phyloP scores from a whole-genome alignment of 2,329 filamentous ascomycete species.

The Ustilaginoidea virens region DNA sequence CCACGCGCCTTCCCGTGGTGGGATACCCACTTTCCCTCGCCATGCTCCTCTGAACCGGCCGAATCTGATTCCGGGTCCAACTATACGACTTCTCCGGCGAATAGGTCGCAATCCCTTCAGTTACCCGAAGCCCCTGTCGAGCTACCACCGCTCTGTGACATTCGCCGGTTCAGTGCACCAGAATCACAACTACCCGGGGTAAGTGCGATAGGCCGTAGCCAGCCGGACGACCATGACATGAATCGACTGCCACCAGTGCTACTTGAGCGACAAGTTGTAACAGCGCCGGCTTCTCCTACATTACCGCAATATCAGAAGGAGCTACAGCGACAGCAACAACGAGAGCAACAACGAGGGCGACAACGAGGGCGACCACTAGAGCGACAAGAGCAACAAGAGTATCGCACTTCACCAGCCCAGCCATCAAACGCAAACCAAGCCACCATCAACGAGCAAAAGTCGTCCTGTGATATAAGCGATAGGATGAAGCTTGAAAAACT shows the following conservation, averaged over 20 bases:
- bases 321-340: conserved; percentile 2
- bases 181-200: conserved; percentile 16
- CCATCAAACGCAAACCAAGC: too few species aligned
- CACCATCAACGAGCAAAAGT: not conserved
- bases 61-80: conserved; percentile 51
- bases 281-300: conserved; percentile 1
- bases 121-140: conserved; percentile 23
- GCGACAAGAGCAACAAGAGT: too few species aligned
- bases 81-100: conserved; percentile 42
- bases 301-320: too few species aligned
- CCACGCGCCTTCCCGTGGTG: too few species aligned
- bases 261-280: not conserved
- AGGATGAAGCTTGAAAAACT: not conserved
- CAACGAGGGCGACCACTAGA: too few species aligned
- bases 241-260: conserved; percentile 1
- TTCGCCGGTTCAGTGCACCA: conserved; percentile 2
- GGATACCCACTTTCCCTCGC: conserved; percentile 21
- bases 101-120: conserved; percentile 12
- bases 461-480: not conserved
- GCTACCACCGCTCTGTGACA: conserved; percentile 20
- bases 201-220: conserved; percentile 4
- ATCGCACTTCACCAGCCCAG: too few species aligned
- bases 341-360: not conserved
- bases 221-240: not conserved
- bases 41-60: conserved; percentile 30